A percentile compares a stretch with the other conserved stretches of the same genome.
Evolutionary conservation across 2,329 filamentous ascomycete species (phyloP).

Genomic region (Dothidotthia symphoricarpi): DNA sequence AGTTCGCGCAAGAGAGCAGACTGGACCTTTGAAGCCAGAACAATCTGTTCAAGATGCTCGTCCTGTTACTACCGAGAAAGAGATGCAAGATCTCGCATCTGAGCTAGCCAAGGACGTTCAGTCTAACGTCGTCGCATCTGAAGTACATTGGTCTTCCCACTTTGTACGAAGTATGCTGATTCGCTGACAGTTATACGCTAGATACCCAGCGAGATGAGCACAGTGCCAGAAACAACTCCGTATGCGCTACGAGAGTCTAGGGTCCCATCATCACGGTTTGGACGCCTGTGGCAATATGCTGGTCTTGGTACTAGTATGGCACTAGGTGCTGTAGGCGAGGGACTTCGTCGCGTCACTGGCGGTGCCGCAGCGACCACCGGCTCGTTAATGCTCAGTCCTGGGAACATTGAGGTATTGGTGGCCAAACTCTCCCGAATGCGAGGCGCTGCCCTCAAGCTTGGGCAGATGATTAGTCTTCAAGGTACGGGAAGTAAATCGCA

Average conservation of each 20-base stretch:
- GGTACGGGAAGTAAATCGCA: slow-evolving; percentile 35
- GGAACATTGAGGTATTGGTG: slow-evolving; percentile 90
- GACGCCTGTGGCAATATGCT: slow-evolving; percentile 90
- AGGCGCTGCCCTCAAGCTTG: slow-evolving; percentile 92
- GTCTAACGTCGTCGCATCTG: slow-evolving; percentile 24
- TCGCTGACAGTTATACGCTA: slow-evolving; percentile 46
- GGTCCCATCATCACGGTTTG: slow-evolving; percentile 83
- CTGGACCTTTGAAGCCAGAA: slow-evolving; percentile 10
- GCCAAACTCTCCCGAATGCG: slow-evolving; percentile 93
- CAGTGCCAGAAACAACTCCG: slow-evolving; percentile 34
- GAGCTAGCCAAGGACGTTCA: slow-evolving; percentile 48
- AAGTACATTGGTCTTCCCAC: slow-evolving; percentile 20
- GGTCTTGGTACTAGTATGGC: slow-evolving; percentile 94
- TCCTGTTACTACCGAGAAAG: slow-evolving; percentile 25
- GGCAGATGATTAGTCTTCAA: slow-evolving; percentile 98
- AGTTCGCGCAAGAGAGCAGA: slow-evolving; percentile 19
- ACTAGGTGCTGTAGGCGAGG: slow-evolving; percentile 83
- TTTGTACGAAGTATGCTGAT: slow-evolving; percentile 40
- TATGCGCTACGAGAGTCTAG: slow-evolving; percentile 84
- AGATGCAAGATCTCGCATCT: slow-evolving; percentile 49
- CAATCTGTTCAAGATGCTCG: slow-evolving; percentile 6
- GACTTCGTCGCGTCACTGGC: slow-evolving; percentile 75
- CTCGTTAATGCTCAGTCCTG: slow-evolving; percentile 81
- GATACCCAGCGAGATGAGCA: slow-evolving; percentile 30
- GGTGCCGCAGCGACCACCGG: slow-evolving; percentile 58